Evolutionary conservation across 768 basidiomycete genomes (phyloP).

Genomic region (Royoungia palumana): DNA sequence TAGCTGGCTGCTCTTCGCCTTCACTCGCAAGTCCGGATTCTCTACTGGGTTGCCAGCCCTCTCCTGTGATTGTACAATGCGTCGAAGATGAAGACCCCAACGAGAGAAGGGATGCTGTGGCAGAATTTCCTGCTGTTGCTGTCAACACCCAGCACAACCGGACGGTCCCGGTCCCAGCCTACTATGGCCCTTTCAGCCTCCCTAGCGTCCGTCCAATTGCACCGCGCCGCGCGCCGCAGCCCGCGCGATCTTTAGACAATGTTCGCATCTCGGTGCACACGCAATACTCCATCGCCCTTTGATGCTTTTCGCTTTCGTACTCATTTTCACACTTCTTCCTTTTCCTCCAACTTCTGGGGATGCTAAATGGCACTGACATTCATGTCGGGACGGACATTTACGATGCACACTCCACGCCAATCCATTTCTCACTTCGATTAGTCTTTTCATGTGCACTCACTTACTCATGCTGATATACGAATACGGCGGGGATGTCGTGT

Average conservation of each 20-base stretch:
- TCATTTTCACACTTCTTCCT: background rate
- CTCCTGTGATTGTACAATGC: constrained; percentile 1
- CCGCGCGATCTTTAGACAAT: constrained; percentile 1
- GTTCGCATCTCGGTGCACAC: constrained; percentile 18
- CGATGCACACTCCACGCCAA: background rate
- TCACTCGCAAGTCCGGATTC: constrained; percentile 11
- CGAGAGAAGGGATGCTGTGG: background rate
- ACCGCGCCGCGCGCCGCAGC: background rate
- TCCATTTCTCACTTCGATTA: background rate
- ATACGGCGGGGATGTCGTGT: constrained; percentile 2
- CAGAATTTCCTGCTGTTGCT: background rate
- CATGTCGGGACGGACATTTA: constrained; percentile 15
- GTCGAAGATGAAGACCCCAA: background rate
- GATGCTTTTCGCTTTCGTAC: background rate
- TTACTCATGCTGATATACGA: background rate
- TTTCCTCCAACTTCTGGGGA: background rate
- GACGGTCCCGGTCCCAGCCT: constrained; percentile 8
- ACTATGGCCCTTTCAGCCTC: constrained; percentile 16
- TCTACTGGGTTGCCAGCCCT: constrained; percentile 1
- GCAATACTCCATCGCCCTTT: constrained; percentile 1
- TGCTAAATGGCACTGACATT: constrained; percentile 12
- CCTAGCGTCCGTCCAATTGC: constrained; percentile 6
- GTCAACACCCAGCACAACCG: background rate
- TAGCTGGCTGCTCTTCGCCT: constrained; percentile 8
- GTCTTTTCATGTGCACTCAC: background rate